phyloP scores from a whole-genome alignment of 208 protist species.

The Naegleria lovaniensis region DNA sequence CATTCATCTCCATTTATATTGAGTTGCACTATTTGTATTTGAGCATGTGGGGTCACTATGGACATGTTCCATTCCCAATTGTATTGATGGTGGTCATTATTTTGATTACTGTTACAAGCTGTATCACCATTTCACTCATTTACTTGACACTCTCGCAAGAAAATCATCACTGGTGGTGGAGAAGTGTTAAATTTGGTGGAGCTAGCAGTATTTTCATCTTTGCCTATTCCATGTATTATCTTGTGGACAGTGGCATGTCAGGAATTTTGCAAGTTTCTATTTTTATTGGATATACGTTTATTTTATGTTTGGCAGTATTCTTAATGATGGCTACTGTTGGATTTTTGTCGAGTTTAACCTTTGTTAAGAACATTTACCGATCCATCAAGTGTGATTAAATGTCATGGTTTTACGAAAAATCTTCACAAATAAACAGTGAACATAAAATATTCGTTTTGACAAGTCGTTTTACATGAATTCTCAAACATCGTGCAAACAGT shows the following conservation, averaged over 20 bases:
- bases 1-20: constrained; percentile 59
- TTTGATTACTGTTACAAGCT: constrained; percentile 57
- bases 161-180: constrained; percentile 61
- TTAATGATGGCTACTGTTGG: constrained; percentile 56
- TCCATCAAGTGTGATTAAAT: constrained; percentile 55
- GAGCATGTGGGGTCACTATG: constrained; percentile 42
- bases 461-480: no score
- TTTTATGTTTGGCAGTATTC: constrained; percentile 52
- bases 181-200: constrained; percentile 49
- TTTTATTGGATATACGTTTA: constrained; percentile 58
- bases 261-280: constrained; percentile 54
- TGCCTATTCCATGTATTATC: constrained; percentile 52
- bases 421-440: no score
- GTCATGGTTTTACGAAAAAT: background rate
- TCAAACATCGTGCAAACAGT: no score
- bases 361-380: constrained; percentile 55
- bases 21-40: constrained; percentile 64
- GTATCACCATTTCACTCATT: constrained; percentile 57
- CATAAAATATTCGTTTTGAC: no score
- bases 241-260: constrained; percentile 41
- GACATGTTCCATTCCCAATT: constrained; percentile 58
- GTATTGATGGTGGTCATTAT: constrained; percentile 56
- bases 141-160: constrained; percentile 58
- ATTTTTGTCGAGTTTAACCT: constrained; percentile 46
- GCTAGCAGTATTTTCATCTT: constrained; percentile 54